Base-by-base conservation (phyloP, 2,329 filamentous ascomycete genomes). In the Alternaria consortialis region DNA sequence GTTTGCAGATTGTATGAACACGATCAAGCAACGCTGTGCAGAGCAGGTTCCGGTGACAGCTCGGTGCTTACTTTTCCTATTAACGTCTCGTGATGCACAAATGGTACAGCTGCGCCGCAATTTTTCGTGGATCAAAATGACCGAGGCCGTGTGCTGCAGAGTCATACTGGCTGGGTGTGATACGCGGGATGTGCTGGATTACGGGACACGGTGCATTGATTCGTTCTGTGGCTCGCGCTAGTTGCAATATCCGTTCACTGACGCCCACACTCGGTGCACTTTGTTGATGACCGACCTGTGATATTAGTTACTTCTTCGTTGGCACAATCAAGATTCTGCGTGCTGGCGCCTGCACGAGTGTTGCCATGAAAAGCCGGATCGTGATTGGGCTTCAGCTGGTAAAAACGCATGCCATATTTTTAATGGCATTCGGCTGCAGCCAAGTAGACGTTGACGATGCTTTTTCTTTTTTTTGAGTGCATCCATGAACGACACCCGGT, bases 1-100 rank as follows among this genome's bases (percentile, higher is more conserved):
- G 58, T 68, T 63, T 53, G 53, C 59, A 59, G 62, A 31, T 63
- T 63, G 57, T 57, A 62, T 51, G 58, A 55, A 53, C 47, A 58
- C 54, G 50, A 58, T 63, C 53, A 39, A 69, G 53, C 62, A 55
- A 60, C 31, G 32, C 32, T 36, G 32, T 50, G 46, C 56, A 59
- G 63, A 58, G 63, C 54, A 20, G 46, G 36, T 32, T 55, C 39
- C 63, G 61, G 63, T 53, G 48, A 52, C 62, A 62, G 58, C 52
- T 60, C 62, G 65, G 67, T 66, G 67, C 71, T 74, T 67, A 68
- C 69, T 60, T 58, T 58, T 56, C 58, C 58, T 27, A 55, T 53
- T 57, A 46, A 47, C 53, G 68, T 74, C 68, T 72, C 62, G 72
- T 75, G 73, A 75, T 72, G 69, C 68, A 73, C 67, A 69, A 60